These are phyloP conservation scores for Ascochyta fabae DNA, from an alignment of 2,329 filamentous ascomycete genomes.

Conservation along the genomic window DNA sequence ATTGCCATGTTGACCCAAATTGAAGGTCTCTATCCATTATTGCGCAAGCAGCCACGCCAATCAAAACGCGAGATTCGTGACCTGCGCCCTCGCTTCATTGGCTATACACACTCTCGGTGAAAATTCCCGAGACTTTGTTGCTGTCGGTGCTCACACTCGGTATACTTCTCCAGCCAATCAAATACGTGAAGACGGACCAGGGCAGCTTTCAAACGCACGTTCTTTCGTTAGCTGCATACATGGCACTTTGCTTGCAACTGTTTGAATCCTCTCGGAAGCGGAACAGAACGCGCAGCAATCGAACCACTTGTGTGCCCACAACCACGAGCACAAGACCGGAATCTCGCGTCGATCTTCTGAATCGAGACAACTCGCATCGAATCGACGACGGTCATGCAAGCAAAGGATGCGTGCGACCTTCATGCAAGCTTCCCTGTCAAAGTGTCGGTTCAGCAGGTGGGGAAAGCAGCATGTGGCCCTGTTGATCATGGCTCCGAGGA, in stretches of 20 bases:
- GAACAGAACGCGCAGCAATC: background rate
- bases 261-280: background rate
- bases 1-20: background rate
- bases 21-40: background rate
- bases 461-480: conserved; percentile 1
- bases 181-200: too few species aligned
- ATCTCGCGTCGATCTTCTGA: background rate
- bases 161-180: background rate
- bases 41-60: background rate
- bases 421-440: conserved; percentile 5
- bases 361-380: background rate
- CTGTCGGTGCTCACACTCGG: background rate
- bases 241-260: background rate
- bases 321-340: background rate
- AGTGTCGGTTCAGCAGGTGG: background rate
- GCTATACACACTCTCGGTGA: background rate
- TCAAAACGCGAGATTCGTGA: background rate
- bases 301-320: background rate
- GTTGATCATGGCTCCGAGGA: background rate
- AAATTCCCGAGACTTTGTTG: too few species aligned
- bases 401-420: conserved; percentile 1
- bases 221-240: too few species aligned
- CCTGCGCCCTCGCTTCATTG: background rate
- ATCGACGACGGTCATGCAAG: background rate
- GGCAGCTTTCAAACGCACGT: too few species aligned